Percentiles rank a stretch among this genome's conserved stretches.
Conservation (phyloP, 2,329 filamentous ascomycete species). For the Sphaerulina vaccinii region DNA sequence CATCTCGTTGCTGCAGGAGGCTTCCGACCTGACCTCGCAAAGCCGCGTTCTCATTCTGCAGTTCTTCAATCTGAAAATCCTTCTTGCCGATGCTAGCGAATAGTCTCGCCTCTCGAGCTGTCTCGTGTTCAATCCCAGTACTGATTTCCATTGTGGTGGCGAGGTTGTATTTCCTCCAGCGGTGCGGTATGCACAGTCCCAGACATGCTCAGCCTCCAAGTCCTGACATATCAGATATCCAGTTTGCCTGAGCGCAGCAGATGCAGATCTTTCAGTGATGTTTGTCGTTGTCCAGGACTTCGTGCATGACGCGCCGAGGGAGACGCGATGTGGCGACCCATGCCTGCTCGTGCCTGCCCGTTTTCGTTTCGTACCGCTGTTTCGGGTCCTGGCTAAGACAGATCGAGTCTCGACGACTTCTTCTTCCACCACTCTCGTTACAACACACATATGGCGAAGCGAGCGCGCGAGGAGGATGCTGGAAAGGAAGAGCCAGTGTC, state of each 20-base stretch:
- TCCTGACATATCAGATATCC: not conserved
- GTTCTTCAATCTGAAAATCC: constrained; percentile 18
- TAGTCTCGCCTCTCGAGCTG: constrained; percentile 1
- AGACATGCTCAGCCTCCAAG: not conserved
- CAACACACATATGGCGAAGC: constrained; percentile 38
- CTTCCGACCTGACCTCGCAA: constrained; percentile 22
- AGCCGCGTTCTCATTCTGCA: constrained; percentile 29
- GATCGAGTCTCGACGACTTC: too few relatives aligned
- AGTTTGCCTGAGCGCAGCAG: not conserved
- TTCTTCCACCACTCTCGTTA: not conserved
- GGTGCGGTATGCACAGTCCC: not conserved
- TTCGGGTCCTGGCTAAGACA: too few relatives aligned
- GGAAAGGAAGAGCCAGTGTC: constrained; percentile 30
- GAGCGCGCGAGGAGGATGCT: constrained; percentile 36
- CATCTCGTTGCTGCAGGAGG: constrained; percentile 1
- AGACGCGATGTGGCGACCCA: too few relatives aligned
- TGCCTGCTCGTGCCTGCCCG: too few relatives aligned
- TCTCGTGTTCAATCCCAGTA: not conserved
- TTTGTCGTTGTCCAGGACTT: too few relatives aligned
- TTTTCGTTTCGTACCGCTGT: too few relatives aligned
- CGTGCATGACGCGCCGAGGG: too few relatives aligned
- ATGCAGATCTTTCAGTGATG: too few relatives aligned
- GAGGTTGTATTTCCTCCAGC: not conserved
- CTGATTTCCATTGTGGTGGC: not conserved
- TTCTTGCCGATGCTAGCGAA: constrained; percentile 9